phyloP scores from a whole-genome alignment of 371 early-diverging fungal species.

The Encephalitozoon romaleae region DNA sequence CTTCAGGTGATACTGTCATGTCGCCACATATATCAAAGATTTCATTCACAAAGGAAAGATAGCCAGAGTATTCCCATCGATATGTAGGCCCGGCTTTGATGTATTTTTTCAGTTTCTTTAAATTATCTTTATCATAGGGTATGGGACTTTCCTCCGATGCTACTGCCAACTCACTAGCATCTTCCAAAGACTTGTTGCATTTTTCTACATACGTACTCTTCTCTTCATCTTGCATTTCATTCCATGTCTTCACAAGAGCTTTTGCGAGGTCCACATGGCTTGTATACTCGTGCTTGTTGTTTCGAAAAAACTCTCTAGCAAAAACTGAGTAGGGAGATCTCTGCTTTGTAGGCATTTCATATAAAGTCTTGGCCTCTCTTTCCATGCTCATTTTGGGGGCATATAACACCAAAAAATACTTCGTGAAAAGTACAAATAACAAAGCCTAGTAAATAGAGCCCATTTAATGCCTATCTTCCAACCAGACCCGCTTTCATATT shows the following conservation, averaged over 20 bases:
- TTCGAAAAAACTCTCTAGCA: background rate
- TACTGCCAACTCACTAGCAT: background rate
- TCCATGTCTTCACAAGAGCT: slow-evolving; percentile 34
- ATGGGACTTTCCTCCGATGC: background rate
- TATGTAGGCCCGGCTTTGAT: background rate
- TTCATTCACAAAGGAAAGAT: background rate
- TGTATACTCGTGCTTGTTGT: background rate
- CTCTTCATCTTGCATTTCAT: slow-evolving; percentile 24
- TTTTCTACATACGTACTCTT: slow-evolving; percentile 42
- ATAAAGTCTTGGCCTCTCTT: background rate
- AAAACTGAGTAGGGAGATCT: background rate
- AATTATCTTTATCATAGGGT: background rate
- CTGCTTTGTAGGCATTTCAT: background rate
- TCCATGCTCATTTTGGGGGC: background rate
- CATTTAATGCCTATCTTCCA: background rate
- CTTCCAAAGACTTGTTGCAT: slow-evolving; percentile 1
- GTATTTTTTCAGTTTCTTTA: background rate
- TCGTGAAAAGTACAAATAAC: slow-evolving; percentile 33
- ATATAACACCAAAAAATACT: background rate
- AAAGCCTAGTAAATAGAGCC: slow-evolving; percentile 31
- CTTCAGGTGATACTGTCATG: background rate
- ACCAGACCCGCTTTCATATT: background rate
- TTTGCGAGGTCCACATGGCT: background rate
- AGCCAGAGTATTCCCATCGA: background rate
- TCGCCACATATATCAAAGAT: background rate